phyloP scores from a whole-genome alignment of 202 grass and related monocot genomes.

The Schoenoplectus triqueter region DNA sequence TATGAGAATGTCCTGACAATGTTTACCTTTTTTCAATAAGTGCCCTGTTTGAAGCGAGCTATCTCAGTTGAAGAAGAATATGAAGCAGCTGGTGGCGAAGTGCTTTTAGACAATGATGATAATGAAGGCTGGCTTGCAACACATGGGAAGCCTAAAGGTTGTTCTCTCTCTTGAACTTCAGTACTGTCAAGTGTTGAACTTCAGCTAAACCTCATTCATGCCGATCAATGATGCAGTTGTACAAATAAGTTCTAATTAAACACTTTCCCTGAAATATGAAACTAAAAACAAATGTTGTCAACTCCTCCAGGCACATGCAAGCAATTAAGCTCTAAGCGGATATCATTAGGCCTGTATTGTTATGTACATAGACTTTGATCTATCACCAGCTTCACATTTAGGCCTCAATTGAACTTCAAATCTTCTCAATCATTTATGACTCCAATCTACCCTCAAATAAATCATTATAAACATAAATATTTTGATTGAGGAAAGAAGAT shows the following conservation, averaged over 20 bases:
- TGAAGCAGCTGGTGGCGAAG: conserved; percentile 70
- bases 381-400: not conserved
- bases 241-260: not conserved
- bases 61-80: conserved; percentile 88
- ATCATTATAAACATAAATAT: not conserved
- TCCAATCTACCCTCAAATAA: not conserved
- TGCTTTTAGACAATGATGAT: conserved; percentile 70
- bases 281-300: not conserved
- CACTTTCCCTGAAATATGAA: not conserved
- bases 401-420: not conserved
- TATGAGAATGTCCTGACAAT: not conserved
- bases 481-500: not conserved
- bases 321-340: not conserved
- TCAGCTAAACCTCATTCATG: conserved; percentile 6
- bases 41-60: conserved; percentile 83
- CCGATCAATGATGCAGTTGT: not conserved
- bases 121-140: conserved; percentile 85
- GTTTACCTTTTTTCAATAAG: conserved; percentile 44
- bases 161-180: conserved; percentile 23
- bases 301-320: not conserved
- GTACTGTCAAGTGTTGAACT: not conserved
- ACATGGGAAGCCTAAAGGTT: conserved; percentile 78
- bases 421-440: not conserved
- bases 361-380: not conserved
- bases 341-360: not conserved